phyloP scores from a whole-genome alignment of 192 early-diverging fungal species.

The Phycomyces nitens region DNA sequence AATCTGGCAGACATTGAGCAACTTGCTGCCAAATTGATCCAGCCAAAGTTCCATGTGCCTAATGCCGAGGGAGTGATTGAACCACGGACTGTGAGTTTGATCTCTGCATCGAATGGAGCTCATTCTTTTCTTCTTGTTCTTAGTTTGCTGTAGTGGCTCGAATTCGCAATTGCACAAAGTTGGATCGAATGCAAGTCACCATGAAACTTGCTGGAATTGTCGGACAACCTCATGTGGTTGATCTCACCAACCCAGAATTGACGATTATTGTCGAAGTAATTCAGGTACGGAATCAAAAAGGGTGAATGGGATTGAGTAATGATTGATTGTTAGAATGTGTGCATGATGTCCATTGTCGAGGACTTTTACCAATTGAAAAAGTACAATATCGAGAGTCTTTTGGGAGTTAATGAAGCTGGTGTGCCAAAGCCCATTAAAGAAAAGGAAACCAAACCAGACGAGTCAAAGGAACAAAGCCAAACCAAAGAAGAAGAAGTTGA shows the following conservation, averaged over 20 bases:
- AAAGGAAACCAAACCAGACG: no score
- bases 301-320: neutral
- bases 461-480: no score
- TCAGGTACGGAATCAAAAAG: constrained; percentile 47
- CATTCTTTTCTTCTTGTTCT: no score
- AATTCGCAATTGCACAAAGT: constrained; percentile 55
- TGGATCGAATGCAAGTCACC: constrained; percentile 48
- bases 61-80: constrained; percentile 29
- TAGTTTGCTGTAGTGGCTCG: constrained; percentile 57
- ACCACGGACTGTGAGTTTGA: constrained; percentile 18
- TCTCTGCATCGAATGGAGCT: neutral
- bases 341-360: constrained; percentile 53
- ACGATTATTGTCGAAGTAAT: constrained; percentile 57
- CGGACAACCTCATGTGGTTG: constrained; percentile 50
- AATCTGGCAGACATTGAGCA: constrained; percentile 47
- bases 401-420: constrained; percentile 32
- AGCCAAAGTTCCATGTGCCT: constrained; percentile 41
- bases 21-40: constrained; percentile 38
- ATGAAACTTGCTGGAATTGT: constrained; percentile 44
- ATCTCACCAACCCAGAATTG: constrained; percentile 49
- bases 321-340: no score
- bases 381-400: constrained; percentile 55
- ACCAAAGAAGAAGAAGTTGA: neutral
- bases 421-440: neutral
- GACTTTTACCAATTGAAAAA: constrained; percentile 53